These are phyloP conservation scores for Cutaneotrichosporon cyanovorans DNA, from an alignment of 1,284 basidiomycete genomes.

Conservation along the genomic window DNA sequence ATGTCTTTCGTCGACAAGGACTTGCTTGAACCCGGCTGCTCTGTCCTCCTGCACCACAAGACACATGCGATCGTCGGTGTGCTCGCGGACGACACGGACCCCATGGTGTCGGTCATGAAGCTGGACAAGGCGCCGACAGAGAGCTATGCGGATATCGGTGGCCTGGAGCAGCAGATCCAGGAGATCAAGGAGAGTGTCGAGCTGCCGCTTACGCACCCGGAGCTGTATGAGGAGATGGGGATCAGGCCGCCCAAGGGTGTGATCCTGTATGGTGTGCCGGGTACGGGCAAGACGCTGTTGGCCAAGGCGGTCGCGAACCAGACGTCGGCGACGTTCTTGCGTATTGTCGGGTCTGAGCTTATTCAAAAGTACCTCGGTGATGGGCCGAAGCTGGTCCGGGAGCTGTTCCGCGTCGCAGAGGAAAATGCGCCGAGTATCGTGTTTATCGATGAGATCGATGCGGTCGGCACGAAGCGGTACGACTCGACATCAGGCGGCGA, in stretches of 20 bases:
- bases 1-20: slow-evolving; percentile 99
- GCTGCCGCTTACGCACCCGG: slow-evolving; percentile 93
- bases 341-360: slow-evolving; percentile 94
- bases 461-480: slow-evolving; percentile 93
- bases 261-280: slow-evolving; percentile 96
- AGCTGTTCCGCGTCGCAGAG: slow-evolving; percentile 93
- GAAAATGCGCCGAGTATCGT: slow-evolving; percentile 97
- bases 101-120: slow-evolving; percentile 98
- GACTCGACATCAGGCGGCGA: slow-evolving; percentile 97
- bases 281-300: slow-evolving; percentile 95
- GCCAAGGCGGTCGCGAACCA: slow-evolving; percentile 99
- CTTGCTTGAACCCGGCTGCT: slow-evolving; percentile 89
- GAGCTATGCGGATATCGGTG: slow-evolving; percentile 97
- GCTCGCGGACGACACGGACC: slow-evolving; percentile 92
- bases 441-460: slow-evolving; percentile 99
- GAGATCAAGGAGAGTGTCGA: slow-evolving; percentile 99
- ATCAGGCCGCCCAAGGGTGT: slow-evolving; percentile 98
- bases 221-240: slow-evolving; percentile 99
- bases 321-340: slow-evolving; percentile 96
- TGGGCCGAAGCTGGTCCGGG: slow-evolving; percentile 96
- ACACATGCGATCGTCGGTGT: slow-evolving; percentile 92
- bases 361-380: slow-evolving; percentile 99
- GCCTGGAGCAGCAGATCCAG: slow-evolving; percentile 92
- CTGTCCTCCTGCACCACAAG: slow-evolving; percentile 94
- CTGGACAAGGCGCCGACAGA: slow-evolving; percentile 98